phyloP scores from a whole-genome alignment of 1,284 basidiomycete species.

The Pascua guehoae region DNA sequence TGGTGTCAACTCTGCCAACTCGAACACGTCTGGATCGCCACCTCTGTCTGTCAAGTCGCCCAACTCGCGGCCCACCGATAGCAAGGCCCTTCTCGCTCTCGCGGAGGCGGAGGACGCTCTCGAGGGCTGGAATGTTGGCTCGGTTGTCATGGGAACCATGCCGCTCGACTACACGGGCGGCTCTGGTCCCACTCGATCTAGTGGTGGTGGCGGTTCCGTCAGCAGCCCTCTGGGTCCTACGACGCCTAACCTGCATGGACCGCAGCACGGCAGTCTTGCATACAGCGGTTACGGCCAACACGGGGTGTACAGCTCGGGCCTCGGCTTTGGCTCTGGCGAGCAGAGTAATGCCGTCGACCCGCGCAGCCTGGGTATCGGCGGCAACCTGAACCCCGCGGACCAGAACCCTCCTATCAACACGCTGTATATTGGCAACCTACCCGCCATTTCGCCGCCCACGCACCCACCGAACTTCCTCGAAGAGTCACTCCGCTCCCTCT shows the following conservation, averaged over 20 bases:
- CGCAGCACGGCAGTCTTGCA: conserved; percentile 4
- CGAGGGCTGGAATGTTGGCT: conserved; percentile 45
- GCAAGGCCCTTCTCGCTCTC: conserved; percentile 46
- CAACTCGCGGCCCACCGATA: conserved; percentile 34
- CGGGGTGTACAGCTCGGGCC: conserved; percentile 3
- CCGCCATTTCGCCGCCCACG: conserved; percentile 61
- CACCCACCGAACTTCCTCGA: conserved; percentile 76
- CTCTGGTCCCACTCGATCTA: conserved; percentile 4
- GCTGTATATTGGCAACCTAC: conserved; percentile 89
- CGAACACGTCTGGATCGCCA: conserved; percentile 33
- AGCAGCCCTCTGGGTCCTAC: background rate
- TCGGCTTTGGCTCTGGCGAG: conserved; percentile 10
- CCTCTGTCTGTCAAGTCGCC: conserved; percentile 35
- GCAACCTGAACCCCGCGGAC: conserved; percentile 63
- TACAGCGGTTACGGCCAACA: conserved; percentile 13
- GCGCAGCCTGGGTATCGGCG: conserved; percentile 16
- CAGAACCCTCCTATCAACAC: conserved; percentile 85
- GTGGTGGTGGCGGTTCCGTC: background rate
- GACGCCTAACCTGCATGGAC: background rate
- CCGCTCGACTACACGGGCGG: conserved; percentile 12
- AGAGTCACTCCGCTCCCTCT: conserved; percentile 75
- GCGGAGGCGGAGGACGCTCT: conserved; percentile 48
- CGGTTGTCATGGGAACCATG: conserved; percentile 30
- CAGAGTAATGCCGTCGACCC: conserved; percentile 11
- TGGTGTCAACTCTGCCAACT: conserved; percentile 13